phyloP scores from a whole-genome alignment of 2,329 filamentous ascomycete genomes.

The Torrubiella hemipterigena region DNA sequence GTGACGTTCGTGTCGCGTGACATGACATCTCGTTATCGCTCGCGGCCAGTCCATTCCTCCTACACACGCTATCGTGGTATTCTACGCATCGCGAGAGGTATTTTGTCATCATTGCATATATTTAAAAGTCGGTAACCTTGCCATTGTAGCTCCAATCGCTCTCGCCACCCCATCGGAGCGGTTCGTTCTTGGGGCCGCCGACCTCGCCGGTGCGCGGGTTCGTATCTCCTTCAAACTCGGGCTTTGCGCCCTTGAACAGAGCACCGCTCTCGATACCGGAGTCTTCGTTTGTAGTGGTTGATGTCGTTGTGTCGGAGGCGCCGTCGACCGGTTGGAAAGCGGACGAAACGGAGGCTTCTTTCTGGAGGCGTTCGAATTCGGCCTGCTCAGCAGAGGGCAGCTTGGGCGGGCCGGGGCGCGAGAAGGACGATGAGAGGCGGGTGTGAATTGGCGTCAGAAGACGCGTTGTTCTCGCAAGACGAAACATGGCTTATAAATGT shows the following conservation, averaged over 20 bases:
- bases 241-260: conserved; percentile 63
- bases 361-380: conserved; percentile 79
- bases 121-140: conserved; percentile 77
- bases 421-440: conserved; percentile 28
- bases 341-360: conserved; percentile 36
- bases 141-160: conserved; percentile 93
- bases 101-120: too few relatives aligned
- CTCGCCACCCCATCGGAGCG: conserved; percentile 66
- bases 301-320: conserved; percentile 11
- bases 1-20: too few relatives aligned
- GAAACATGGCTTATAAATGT: conserved; percentile 6
- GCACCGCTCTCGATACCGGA: conserved; percentile 52
- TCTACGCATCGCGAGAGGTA: too few relatives aligned
- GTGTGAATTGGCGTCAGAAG: conserved; percentile 6
- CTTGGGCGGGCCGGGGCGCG: conserved; percentile 64
- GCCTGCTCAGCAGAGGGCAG: conserved; percentile 84
- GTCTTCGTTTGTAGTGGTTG: conserved; percentile 25
- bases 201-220: conserved; percentile 95
- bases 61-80: too few relatives aligned
- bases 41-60: too few relatives aligned
- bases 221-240: conserved; percentile 84
- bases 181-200: conserved; percentile 95
- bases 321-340: conserved; percentile 23
- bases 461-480: conserved; percentile 8
- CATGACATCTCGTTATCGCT: too few relatives aligned